Evolutionary conservation across 306 rosid genomes (phyloP).

Genomic region (Bauhinia variegata): DNA sequence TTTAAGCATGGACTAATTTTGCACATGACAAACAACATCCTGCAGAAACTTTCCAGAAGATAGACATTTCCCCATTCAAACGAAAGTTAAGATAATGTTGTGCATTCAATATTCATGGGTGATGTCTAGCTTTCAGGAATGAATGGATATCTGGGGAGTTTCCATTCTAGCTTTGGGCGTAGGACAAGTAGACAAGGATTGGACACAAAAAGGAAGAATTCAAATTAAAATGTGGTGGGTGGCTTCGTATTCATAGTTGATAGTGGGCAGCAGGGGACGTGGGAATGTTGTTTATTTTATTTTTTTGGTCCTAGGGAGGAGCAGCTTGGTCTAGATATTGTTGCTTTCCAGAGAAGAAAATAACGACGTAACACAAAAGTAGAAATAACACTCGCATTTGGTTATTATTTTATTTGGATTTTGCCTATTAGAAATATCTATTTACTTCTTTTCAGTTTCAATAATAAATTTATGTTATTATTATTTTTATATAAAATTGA

Average conservation of each 20-base stretch:
- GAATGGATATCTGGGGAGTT: background rate
- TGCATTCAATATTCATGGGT: background rate
- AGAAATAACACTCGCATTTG: no score
- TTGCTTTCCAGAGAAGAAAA: constrained; percentile 37
- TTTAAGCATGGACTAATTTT: background rate
- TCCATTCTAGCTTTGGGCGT: no score
- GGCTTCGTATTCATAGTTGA: no score
- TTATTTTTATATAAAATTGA: no score
- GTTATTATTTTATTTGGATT: no score
- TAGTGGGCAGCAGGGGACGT: no score
- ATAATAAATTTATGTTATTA: no score
- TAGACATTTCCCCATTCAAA: no score
- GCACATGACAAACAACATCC: constrained; percentile 22
- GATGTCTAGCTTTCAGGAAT: background rate
- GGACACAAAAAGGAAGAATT: background rate
- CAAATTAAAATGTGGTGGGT: no score
- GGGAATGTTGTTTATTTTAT: background rate
- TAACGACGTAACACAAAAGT: background rate
- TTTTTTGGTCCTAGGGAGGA: no score
- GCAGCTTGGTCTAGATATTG: background rate
- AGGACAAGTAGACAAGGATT: background rate
- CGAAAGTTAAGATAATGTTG: background rate
- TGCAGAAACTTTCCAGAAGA: constrained; percentile 4
- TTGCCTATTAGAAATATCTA: background rate
- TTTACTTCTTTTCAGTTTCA: no score